Base-by-base conservation (phyloP, 805 yeast genomes). In the Danielia reshetovae region DNA sequence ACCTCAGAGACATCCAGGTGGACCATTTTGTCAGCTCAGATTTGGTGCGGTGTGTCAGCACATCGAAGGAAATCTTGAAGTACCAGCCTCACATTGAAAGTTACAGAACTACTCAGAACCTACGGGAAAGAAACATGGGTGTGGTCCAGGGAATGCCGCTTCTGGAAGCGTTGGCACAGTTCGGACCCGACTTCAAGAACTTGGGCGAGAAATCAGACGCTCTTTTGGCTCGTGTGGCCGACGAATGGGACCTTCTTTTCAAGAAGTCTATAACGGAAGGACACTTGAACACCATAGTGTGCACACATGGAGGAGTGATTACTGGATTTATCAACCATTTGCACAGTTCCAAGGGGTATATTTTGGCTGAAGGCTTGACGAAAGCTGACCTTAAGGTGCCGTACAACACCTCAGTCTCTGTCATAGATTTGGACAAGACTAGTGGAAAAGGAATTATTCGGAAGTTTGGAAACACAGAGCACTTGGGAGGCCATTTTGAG, bases 251-350 rank as follows among this genome's bases (percentile, higher is more conserved):
- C 15, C 33, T 39, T 1, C 57, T 75, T 0, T 52, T 77, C 3
- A 59, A 64, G 7, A 62, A 60, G 18, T 57, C 72, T 2, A 47
- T 55, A 3, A 46, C 45, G 0, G 49, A 59, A 2, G 56, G 57
- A 16, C 52, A 58, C 36, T 59, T 57, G 32, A 84, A 83, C 46
- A 70, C 82, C 2, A 62, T 79, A 10, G 39, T 85, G 14, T 75
- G 86, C 37, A 76, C 87, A 10, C 95, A 86, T 54, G 95, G 95
- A 14, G 95, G 95, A 7, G 82, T 83, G 2, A 79, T 86, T 12
- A 73, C 85, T 29, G 72, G 77, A 18, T 68, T 80, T 24, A 52
- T 75, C 25, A 72, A 72, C 40, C 67, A 78, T 52, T 59, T 82
- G 27, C 59, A 75, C 31, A 48, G 55, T 4, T 68, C 62, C 15